These are phyloP conservation scores for Ogataea haglerorum DNA, from an alignment of 805 yeast genomes.

Conservation along the genomic window DNA sequence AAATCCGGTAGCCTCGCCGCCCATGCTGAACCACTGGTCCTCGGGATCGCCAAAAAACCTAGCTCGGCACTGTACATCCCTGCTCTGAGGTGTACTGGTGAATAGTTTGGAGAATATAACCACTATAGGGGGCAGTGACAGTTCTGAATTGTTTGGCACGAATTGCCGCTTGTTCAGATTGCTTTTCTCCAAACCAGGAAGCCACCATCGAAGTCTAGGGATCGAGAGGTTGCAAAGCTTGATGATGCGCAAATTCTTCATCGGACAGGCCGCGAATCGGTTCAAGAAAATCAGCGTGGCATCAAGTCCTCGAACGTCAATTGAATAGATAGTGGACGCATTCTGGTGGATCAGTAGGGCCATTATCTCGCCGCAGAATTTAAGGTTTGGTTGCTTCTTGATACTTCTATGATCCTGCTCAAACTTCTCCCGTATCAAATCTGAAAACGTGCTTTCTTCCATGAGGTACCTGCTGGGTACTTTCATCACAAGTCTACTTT, in stretches of 20 bases:
- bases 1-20: constrained; percentile 15
- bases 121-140: constrained; percentile 20
- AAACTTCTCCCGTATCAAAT: constrained; percentile 13
- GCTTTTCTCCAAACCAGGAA: constrained; percentile 17
- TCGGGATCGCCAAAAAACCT: constrained; percentile 23
- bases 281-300: constrained; percentile 18
- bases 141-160: constrained; percentile 6
- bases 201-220: constrained; percentile 26
- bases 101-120: constrained; percentile 34
- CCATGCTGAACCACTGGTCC: constrained; percentile 19
- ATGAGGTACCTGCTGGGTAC: constrained; percentile 12
- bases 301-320: constrained; percentile 24
- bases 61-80: constrained; percentile 14
- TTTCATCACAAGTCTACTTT: constrained; percentile 15
- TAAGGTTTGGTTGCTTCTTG: constrained; percentile 15
- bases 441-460: constrained; percentile 12
- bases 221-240: constrained; percentile 23
- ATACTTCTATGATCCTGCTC: constrained; percentile 11
- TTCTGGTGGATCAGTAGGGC: constrained; percentile 15
- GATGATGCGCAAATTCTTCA: constrained; percentile 13
- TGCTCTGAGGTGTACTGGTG: constrained; percentile 23
- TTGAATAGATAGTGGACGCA: constrained; percentile 13
- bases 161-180: constrained; percentile 14
- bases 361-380: constrained; percentile 16
- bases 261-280: constrained; percentile 2